Conservation (phyloP, 2,329 filamentous ascomycete species). For the Nigrospora osmanthi region DNA sequence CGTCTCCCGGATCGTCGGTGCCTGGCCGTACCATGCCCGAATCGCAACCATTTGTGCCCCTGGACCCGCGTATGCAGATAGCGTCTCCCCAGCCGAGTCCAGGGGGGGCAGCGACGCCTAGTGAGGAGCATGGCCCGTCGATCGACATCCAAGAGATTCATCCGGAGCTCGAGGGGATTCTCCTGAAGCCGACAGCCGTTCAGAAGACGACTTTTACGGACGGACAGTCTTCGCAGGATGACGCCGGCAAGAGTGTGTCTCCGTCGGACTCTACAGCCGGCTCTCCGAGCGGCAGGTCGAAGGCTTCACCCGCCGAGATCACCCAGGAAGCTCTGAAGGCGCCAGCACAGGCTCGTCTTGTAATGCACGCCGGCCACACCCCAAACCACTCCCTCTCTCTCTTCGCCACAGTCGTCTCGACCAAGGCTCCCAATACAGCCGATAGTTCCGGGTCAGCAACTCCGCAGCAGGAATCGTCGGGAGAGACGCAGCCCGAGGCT, state of each 20-base stretch:
- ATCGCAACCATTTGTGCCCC: slow-evolving; percentile 27
- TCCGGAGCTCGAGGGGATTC: slow-evolving; percentile 51
- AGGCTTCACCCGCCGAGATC: slow-evolving; percentile 27
- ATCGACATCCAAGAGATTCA: slow-evolving; percentile 53
- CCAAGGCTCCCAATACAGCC: slow-evolving; percentile 28
- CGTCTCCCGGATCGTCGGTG: slow-evolving; percentile 4
- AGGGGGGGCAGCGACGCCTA: slow-evolving; percentile 5
- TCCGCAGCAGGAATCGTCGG: slow-evolving; percentile 3
- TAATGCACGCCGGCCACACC: slow-evolving; percentile 56
- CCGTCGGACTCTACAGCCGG: slow-evolving; percentile 20
- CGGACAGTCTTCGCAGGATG: slow-evolving; percentile 14
- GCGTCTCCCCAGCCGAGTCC: slow-evolving; percentile 16
- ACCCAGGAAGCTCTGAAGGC: slow-evolving; percentile 39
- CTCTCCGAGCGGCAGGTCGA: slow-evolving; percentile 12
- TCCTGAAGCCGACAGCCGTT: slow-evolving; percentile 45
- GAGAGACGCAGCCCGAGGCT: slow-evolving; percentile 8
- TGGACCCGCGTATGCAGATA: slow-evolving; percentile 37
- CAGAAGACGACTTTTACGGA: slow-evolving; percentile 44
- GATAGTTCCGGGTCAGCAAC: slow-evolving; percentile 31
- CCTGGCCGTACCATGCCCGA: slow-evolving; percentile 23
- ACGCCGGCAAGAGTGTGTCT: slow-evolving; percentile 17
- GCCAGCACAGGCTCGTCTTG: slow-evolving; percentile 42
- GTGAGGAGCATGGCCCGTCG: slow-evolving; percentile 30
- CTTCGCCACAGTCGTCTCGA: slow-evolving; percentile 35
- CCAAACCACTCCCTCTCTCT: slow-evolving; percentile 49